phyloP scores from a whole-genome alignment of 345 rosid genomes.

The Eucalyptus cladocalyx region DNA sequence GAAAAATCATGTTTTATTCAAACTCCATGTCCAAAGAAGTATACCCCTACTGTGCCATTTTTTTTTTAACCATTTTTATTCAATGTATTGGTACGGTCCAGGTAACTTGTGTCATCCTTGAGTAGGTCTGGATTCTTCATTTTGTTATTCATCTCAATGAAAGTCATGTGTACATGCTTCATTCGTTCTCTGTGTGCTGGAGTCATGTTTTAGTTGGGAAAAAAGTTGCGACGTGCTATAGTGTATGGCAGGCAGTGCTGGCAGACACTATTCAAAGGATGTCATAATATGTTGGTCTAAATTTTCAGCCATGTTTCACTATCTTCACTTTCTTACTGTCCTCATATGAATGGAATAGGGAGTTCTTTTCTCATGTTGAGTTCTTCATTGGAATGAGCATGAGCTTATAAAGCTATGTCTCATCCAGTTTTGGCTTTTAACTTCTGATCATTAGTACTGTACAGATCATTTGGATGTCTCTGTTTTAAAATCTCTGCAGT shows the following conservation, averaged over 20 bases:
- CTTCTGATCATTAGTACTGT: background rate
- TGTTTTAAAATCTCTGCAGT: conserved; percentile 33
- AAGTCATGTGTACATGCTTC: background rate
- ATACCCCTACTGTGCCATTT: background rate
- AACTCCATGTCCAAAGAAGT: background rate
- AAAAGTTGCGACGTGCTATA: background rate
- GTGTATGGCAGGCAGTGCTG: background rate
- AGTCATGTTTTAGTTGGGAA: background rate
- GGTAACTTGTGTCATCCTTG: background rate
- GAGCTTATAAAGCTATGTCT: background rate
- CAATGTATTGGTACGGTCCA: background rate
- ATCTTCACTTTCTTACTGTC: background rate
- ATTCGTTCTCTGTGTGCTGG: background rate
- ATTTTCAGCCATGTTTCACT: background rate
- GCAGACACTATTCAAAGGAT: background rate
- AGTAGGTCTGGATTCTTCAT: background rate
- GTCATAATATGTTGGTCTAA: background rate
- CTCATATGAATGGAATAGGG: background rate
- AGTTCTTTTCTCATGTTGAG: background rate
- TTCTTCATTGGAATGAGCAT: background rate
- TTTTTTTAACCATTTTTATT: background rate
- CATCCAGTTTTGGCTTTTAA: background rate
- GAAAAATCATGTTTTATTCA: background rate
- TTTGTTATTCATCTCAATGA: background rate
- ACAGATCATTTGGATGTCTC: background rate